phyloP scores from a whole-genome alignment of 2,329 filamentous ascomycete genomes.

The Hirsutella minnesotensis region DNA sequence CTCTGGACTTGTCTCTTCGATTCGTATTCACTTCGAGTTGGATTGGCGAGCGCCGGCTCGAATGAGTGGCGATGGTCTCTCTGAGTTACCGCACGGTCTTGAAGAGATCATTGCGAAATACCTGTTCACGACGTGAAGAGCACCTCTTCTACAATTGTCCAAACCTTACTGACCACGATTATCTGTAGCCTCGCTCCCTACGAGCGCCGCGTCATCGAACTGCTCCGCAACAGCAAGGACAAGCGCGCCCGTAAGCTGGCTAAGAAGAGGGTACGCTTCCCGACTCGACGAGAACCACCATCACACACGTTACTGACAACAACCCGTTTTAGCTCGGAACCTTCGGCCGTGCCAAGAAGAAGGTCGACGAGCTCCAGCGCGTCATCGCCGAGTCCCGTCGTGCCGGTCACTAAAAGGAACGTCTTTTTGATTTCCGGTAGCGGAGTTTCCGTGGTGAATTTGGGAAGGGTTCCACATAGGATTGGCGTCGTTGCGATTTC shows the following conservation, averaged over 20 bases:
- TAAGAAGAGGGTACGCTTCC: constrained; percentile 84
- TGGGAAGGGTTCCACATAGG: constrained; percentile 18
- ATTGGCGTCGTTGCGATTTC: constrained; percentile 24
- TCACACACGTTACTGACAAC: not conserved
- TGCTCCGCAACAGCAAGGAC: constrained; percentile 98
- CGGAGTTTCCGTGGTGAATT: not conserved
- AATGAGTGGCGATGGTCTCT: too few species aligned
- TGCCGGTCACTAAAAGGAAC: constrained; percentile 40
- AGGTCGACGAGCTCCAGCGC: constrained; percentile 98
- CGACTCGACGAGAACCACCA: not conserved
- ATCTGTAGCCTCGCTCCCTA: constrained; percentile 69
- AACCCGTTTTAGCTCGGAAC: constrained; percentile 65
- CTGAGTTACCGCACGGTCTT: too few species aligned
- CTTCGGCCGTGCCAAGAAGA: constrained; percentile 96
- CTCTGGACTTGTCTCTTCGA: not conserved
- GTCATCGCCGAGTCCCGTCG: constrained; percentile 93
- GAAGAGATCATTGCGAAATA: too few species aligned
- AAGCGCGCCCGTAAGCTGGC: constrained; percentile 98
- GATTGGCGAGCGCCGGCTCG: too few species aligned
- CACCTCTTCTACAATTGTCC: not conserved
- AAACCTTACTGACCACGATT: constrained; percentile 16
- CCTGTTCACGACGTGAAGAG: too few species aligned
- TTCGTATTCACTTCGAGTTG: too few species aligned
- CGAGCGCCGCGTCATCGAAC: constrained; percentile 97
- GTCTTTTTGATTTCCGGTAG: not conserved